Evolutionary conservation across 108 stramenopile species (phyloP).

Genomic region (Nitzschia sp.): DNA sequence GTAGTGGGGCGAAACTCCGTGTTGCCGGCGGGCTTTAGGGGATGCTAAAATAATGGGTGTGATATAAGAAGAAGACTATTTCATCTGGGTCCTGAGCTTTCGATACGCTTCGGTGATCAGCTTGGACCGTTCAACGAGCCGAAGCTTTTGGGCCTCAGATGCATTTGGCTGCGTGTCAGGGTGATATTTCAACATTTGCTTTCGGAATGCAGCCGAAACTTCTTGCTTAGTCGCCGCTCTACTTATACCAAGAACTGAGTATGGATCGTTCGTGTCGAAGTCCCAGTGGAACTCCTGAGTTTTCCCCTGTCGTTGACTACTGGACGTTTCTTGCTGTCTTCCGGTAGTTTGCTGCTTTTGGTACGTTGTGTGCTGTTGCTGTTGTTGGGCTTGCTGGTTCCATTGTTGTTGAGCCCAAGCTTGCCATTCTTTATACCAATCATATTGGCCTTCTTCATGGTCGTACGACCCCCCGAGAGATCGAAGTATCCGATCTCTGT

Average conservation of each 20-base stretch:
- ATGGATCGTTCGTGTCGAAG: slow-evolving; percentile 81
- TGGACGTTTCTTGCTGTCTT: slow-evolving; percentile 37
- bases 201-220: slow-evolving; percentile 79
- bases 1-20: slow-evolving; percentile 27
- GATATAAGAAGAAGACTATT: not conserved
- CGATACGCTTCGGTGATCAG: slow-evolving; percentile 79
- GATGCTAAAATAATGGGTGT: not conserved
- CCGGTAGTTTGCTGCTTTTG: slow-evolving; percentile 21
- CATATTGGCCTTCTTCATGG: slow-evolving; percentile 54
- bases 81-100: slow-evolving; percentile 51
- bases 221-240: slow-evolving; percentile 67
- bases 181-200: slow-evolving; percentile 82
- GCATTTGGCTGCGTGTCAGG: slow-evolving; percentile 70
- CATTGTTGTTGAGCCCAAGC: slow-evolving; percentile 75
- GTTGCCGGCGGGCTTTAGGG: slow-evolving; percentile 29
- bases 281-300: slow-evolving; percentile 71
- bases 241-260: slow-evolving; percentile 65
- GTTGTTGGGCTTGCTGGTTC: slow-evolving; percentile 56
- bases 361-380: slow-evolving; percentile 46
- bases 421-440: slow-evolving; percentile 85
- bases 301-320: slow-evolving; percentile 40
- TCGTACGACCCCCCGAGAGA: slow-evolving; percentile 53
- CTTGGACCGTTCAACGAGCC: slow-evolving; percentile 74
- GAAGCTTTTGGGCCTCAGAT: slow-evolving; percentile 63
- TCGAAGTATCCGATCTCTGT: slow-evolving; percentile 53